These are phyloP conservation scores for Globisporangium perplexum DNA, from an alignment of 352 stramenopile genomes.

Conservation along the genomic window DNA sequence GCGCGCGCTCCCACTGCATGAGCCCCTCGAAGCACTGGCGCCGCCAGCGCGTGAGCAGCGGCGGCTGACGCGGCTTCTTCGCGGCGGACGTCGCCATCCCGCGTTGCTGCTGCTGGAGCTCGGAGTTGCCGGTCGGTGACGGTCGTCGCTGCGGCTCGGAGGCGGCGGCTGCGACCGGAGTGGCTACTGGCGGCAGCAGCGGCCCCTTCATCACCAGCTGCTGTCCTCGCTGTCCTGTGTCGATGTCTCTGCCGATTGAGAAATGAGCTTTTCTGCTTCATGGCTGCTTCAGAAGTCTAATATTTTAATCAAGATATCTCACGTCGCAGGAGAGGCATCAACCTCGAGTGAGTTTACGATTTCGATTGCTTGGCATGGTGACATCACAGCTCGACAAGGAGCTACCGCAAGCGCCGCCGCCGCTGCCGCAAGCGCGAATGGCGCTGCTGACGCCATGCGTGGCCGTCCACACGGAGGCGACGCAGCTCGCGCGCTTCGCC, in stretches of 20 bases:
- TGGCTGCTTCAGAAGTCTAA: too few relatives aligned
- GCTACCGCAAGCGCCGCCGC: too few relatives aligned
- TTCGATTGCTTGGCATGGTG: too few relatives aligned
- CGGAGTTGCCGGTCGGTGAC: too few relatives aligned
- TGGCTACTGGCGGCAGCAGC: not conserved
- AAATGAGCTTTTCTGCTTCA: too few relatives aligned
- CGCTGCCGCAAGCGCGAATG: too few relatives aligned
- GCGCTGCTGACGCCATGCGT: constrained; percentile 10
- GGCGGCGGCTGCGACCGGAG: too few relatives aligned
- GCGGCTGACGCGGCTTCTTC: constrained; percentile 1
- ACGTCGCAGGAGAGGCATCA: not conserved
- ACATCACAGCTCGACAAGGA: too few relatives aligned
- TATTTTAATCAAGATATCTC: not conserved
- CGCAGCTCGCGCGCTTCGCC: constrained; percentile 24
- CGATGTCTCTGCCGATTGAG: not conserved
- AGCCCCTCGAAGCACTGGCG: constrained; percentile 62
- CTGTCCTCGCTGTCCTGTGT: too few relatives aligned
- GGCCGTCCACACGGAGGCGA: constrained; percentile 24
- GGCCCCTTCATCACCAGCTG: not conserved
- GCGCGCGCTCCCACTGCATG: constrained; percentile 51
- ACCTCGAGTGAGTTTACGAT: too few relatives aligned
- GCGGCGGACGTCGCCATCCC: not conserved
- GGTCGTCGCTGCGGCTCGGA: not conserved
- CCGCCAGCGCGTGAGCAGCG: constrained; percentile 32
- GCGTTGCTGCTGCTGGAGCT: not conserved